A percentile compares a stretch with the other conserved stretches of the same genome.
Conservation (phyloP, 2,329 filamentous ascomycete species). For the Ophiostoma fasciatum region DNA sequence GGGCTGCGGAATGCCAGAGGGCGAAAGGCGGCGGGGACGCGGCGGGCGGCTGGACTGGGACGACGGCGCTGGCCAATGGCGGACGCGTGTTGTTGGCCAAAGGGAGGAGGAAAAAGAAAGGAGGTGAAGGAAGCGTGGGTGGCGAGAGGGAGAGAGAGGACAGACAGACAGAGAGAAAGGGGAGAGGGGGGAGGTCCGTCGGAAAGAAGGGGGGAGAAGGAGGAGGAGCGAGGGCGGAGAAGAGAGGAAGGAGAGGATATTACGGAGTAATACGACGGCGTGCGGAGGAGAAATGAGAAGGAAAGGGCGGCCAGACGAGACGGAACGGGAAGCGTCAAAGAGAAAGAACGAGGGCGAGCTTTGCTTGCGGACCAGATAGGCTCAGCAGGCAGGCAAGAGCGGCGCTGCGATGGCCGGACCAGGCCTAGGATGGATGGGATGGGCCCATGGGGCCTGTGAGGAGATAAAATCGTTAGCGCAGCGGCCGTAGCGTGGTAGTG, state of each 20-base stretch:
- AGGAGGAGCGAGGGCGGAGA: background rate
- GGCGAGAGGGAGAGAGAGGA: background rate
- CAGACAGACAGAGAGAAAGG: conserved; percentile 5
- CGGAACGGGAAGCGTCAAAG: background rate
- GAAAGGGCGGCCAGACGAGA: background rate
- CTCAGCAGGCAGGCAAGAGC: conserved; percentile 1
- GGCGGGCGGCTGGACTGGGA: too few relatives aligned
- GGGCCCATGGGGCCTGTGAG: too few relatives aligned
- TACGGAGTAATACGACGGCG: too few relatives aligned
- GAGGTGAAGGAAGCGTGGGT: conserved; percentile 1
- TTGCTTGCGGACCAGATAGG: too few relatives aligned
- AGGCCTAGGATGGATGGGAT: too few relatives aligned
- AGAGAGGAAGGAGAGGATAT: background rate
- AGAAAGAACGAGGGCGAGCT: background rate
- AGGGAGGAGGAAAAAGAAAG: conserved; percentile 1
- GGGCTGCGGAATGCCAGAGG: too few relatives aligned
- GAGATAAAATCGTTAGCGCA: conserved; percentile 6
- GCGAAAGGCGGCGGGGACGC: too few relatives aligned
- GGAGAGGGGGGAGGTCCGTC: background rate
- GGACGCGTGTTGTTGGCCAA: conserved; percentile 1
- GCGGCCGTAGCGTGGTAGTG: conserved; percentile 2
- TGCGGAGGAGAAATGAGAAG: too few relatives aligned
- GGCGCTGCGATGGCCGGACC: conserved; percentile 1
- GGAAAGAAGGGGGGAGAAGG: background rate
- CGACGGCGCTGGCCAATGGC: background rate